These are phyloP conservation scores for Olyra latifolia DNA, from an alignment of 176 grass and related monocot species.

Conservation along the genomic window DNA sequence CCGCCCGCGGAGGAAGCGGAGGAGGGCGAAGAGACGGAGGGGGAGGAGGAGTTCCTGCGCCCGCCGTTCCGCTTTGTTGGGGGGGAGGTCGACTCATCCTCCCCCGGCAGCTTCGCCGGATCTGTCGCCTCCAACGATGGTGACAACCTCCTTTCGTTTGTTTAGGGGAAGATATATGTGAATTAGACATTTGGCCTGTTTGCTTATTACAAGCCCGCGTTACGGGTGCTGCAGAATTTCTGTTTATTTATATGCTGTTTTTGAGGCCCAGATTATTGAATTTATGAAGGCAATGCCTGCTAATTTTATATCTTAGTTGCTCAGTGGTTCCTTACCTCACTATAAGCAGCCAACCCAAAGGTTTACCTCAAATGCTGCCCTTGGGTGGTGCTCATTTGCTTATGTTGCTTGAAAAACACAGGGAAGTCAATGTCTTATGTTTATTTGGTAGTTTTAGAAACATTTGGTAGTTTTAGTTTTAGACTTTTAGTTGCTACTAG, in stretches of 20 bases:
- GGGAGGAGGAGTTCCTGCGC: slow-evolving; percentile 30
- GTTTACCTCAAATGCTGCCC: neutral
- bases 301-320: slow-evolving; percentile 7
- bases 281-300: neutral
- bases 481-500: too few relatives aligned
- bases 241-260: neutral
- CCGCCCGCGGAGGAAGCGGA: slow-evolving; percentile 26
- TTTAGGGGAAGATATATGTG: neutral
- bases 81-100: slow-evolving; percentile 54
- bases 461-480: neutral
- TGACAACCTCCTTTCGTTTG: neutral
- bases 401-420: neutral
- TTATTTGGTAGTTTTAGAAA: neutral
- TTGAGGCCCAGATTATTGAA: neutral
- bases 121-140: slow-evolving; percentile 79
- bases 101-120: slow-evolving; percentile 68
- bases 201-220: neutral
- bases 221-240: neutral
- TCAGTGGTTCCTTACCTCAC: neutral
- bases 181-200: neutral
- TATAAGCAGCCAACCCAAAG: neutral
- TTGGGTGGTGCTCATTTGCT: neutral
- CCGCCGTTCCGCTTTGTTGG: slow-evolving; percentile 42
- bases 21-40: slow-evolving; percentile 51
- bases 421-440: neutral